phyloP scores from a whole-genome alignment of 164 flowering plant genomes.

The Aristolochia fimbriata region DNA sequence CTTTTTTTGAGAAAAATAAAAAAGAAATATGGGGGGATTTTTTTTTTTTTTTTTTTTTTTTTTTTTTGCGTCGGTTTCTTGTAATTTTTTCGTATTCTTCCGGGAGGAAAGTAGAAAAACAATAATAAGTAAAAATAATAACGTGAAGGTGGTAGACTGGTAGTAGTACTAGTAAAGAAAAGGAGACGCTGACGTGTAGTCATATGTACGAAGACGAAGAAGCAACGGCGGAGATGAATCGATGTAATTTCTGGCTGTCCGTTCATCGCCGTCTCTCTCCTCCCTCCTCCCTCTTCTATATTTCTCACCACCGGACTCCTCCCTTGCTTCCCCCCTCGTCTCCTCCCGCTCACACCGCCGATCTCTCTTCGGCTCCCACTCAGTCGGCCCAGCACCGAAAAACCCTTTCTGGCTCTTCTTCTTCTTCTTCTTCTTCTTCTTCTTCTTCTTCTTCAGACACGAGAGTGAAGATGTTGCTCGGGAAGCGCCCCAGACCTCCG shows the following conservation, averaged over 20 bases:
- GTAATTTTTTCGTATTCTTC: too few species aligned
- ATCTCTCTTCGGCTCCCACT: neutral
- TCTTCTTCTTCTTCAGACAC: neutral
- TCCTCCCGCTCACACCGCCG: slow-evolving; percentile 1
- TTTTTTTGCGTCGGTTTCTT: too few species aligned
- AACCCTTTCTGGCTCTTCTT: too few species aligned
- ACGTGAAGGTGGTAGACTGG: too few species aligned
- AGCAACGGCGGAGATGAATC: slow-evolving; percentile 31
- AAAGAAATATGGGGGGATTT: too few species aligned
- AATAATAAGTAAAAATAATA: too few species aligned
- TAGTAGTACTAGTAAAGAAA: too few species aligned
- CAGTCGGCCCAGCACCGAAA: neutral
- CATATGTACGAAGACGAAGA: neutral
- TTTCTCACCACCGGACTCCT: neutral
- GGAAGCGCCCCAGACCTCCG: slow-evolving; percentile 50
- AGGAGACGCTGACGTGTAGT: slow-evolving; percentile 13
- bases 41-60: too few species aligned
- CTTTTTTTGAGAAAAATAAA: too few species aligned
- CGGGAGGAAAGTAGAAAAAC: too few species aligned
- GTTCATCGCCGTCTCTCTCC: slow-evolving; percentile 18
- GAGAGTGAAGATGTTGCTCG: slow-evolving; percentile 36
- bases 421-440: neutral
- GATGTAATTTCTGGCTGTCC: slow-evolving; percentile 9
- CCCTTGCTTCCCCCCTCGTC: slow-evolving; percentile 3
- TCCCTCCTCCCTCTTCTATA: slow-evolving; percentile 11